These are phyloP conservation scores for Aspergillus sojae DNA, from an alignment of 2,329 filamentous ascomycete species.

Conservation along the genomic window DNA sequence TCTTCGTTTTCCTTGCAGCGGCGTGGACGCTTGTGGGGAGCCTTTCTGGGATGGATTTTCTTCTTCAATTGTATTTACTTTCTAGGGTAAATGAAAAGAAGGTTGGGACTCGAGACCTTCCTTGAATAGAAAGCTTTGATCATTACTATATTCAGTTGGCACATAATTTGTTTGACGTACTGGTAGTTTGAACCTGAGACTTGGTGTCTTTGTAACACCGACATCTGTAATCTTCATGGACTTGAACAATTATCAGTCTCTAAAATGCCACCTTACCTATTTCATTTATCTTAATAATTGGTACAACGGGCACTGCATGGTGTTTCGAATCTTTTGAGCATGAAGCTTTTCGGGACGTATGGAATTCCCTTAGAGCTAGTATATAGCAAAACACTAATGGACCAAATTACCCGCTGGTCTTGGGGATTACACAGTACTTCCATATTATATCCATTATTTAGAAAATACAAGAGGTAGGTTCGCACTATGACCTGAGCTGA, in stretches of 20 bases:
- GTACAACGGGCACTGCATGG: not conserved
- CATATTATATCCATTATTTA: not conserved
- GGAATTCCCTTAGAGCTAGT: not conserved
- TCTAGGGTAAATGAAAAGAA: slow-evolving; percentile 1
- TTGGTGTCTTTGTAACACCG: too few relatives aligned
- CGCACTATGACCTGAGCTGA: not conserved
- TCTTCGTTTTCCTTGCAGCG: slow-evolving; percentile 15
- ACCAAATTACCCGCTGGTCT: not conserved
- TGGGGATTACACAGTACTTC: not conserved
- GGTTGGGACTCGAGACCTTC: slow-evolving; percentile 1
- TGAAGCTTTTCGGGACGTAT: not conserved
- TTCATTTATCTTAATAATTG: not conserved
- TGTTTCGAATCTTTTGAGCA: not conserved
- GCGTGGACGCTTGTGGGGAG: slow-evolving; percentile 9
- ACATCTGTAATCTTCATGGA: too few relatives aligned
- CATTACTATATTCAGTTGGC: not conserved
- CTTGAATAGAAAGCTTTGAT: slow-evolving; percentile 7
- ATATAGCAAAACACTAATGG: not conserved
- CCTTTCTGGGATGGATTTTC: slow-evolving; percentile 10
- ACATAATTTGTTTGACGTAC: not conserved
- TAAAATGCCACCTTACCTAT: not conserved
- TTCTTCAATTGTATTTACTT: slow-evolving; percentile 18
- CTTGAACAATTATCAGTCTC: not conserved
- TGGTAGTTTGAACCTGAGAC: too few relatives aligned
- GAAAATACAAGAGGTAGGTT: not conserved